These are phyloP conservation scores for Mycena maculata DNA, from an alignment of 768 basidiomycete genomes.

Conservation along the genomic window DNA sequence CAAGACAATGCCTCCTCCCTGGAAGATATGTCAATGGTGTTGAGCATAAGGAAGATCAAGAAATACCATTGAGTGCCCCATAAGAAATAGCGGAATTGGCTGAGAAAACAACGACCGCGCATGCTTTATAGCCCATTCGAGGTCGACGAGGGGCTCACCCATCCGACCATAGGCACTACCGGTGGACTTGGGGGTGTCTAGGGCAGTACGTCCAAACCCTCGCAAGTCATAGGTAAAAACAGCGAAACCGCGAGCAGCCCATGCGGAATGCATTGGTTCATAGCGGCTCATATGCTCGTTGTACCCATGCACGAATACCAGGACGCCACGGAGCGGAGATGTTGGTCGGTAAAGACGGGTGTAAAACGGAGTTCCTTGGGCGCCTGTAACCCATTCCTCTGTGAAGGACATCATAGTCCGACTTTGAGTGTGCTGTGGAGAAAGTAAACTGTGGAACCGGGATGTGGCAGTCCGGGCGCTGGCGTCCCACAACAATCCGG, in stretches of 20 bases:
- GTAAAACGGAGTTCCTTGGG: background rate
- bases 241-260: conserved; percentile 11
- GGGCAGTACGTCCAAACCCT: conserved; percentile 10
- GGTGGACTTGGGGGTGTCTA: background rate
- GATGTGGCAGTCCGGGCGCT: too few species aligned
- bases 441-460: background rate
- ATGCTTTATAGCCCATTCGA: conserved; percentile 17
- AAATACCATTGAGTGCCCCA: conserved; percentile 20
- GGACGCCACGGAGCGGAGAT: background rate
- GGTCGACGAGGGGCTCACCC: conserved; percentile 1
- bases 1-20: conserved; percentile 11
- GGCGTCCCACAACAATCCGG: too few species aligned
- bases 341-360: conserved; percentile 2
- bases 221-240: conserved; percentile 6
- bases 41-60: too few species aligned
- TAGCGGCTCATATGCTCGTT: conserved; percentile 17
- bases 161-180: conserved; percentile 9
- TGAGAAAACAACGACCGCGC: background rate
- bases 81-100: background rate
- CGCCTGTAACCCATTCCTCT: conserved; percentile 10
- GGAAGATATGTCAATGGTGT: too few species aligned
- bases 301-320: conserved; percentile 13
- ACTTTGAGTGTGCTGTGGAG: background rate
- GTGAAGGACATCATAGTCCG: background rate
- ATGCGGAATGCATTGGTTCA: background rate